Evolutionary conservation across 768 basidiomycete genomes (phyloP).

Genomic region (Leccinellum albellum): DNA sequence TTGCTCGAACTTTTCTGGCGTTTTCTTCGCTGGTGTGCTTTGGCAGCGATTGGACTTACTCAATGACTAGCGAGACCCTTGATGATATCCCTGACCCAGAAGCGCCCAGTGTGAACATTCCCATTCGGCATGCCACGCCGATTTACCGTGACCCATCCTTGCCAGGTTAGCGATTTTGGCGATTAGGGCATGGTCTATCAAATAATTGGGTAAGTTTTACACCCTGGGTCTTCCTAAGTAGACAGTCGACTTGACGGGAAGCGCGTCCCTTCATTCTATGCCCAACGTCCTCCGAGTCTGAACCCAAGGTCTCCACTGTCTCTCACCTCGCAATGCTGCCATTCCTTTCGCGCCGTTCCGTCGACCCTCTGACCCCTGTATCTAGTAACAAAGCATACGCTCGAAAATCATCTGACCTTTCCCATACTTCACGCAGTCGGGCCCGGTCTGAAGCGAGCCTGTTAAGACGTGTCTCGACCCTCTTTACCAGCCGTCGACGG

Average conservation of each 20-base stretch:
- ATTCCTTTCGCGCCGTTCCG: conserved; percentile 29
- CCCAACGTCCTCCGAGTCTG: conserved; percentile 8
- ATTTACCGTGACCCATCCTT: conserved; percentile 6
- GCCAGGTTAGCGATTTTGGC: conserved; percentile 20
- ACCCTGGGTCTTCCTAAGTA: not conserved
- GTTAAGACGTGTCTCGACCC: conserved; percentile 26
- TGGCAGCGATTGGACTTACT: not conserved
- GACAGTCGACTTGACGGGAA: not conserved
- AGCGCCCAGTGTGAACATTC: conserved; percentile 1
- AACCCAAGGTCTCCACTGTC: not conserved
- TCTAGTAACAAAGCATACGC: conserved; percentile 3
- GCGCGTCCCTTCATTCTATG: conserved; percentile 12
- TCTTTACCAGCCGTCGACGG: conserved; percentile 26
- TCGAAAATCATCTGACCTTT: not conserved
- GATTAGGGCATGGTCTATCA: conserved; percentile 15
- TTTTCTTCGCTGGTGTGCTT: not conserved
- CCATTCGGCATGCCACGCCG: conserved; percentile 1
- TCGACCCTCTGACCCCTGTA: conserved; percentile 17
- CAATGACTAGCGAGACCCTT: conserved; percentile 14
- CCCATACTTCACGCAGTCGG: conserved; percentile 16
- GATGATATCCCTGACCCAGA: conserved; percentile 13
- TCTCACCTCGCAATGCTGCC: conserved; percentile 15
- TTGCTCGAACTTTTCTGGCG: not conserved
- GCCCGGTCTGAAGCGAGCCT: conserved; percentile 26
- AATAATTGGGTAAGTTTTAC: conserved; percentile 17